Conservation (phyloP, 2,329 filamentous ascomycete species). For the Talaromyces sp. region DNA sequence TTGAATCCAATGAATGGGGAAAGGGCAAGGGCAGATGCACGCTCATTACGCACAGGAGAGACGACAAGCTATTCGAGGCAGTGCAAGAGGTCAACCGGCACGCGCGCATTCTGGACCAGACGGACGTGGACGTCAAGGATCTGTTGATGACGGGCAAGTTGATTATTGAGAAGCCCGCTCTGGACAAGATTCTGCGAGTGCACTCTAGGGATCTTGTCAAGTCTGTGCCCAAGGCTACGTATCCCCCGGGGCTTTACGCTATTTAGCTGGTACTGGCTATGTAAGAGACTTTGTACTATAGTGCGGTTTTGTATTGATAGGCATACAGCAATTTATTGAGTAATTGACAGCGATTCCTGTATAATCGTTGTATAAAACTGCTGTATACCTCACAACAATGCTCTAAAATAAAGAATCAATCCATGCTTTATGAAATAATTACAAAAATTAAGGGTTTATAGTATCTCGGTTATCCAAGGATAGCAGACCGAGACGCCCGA, state of each 20-base stretch:
- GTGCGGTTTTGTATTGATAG: not conserved
- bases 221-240: constrained; percentile 26
- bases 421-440: not conserved
- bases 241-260: constrained; percentile 4
- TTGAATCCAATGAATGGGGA: constrained; percentile 66
- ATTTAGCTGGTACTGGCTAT: constrained; percentile 3
- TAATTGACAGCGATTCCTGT: not conserved
- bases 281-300: not conserved
- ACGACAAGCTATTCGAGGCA: constrained; percentile 60
- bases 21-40: constrained; percentile 63
- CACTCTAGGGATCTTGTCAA: constrained; percentile 48
- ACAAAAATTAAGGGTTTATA: not conserved
- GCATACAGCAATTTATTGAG: not conserved
- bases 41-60: constrained; percentile 60
- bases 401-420: too few species aligned
- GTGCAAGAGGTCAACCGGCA: constrained; percentile 60
- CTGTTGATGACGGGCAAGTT: constrained; percentile 77
- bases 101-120: constrained; percentile 61
- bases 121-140: constrained; percentile 95
- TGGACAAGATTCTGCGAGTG: constrained; percentile 65
- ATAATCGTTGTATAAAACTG: too few species aligned
- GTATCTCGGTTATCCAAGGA: not conserved
- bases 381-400: too few species aligned
- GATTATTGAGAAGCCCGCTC: constrained; percentile 75
- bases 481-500: not conserved